These are phyloP conservation scores for Nakaseomyces delphensis DNA, from an alignment of 1,139 yeast genomes.

Conservation along the genomic window DNA sequence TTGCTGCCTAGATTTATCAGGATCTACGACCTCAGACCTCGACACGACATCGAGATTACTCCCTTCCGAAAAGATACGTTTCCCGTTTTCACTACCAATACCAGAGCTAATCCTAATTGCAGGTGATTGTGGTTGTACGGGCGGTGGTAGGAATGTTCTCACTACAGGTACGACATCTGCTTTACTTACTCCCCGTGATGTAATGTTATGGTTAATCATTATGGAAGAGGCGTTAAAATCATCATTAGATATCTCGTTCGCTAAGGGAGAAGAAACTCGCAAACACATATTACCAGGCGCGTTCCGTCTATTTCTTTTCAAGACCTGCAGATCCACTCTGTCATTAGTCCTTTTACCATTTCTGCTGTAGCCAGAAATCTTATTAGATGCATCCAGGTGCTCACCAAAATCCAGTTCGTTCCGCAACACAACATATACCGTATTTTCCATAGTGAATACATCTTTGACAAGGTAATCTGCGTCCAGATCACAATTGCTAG, in stretches of 20 bases:
- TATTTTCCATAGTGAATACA: constrained; percentile 47
- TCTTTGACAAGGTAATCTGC: constrained; percentile 61
- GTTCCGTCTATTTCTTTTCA: no score
- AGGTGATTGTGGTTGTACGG: constrained; percentile 32
- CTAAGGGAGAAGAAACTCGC: constrained; percentile 3
- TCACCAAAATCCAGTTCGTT: constrained; percentile 32
- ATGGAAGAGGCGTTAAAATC: not conserved
- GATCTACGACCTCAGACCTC: constrained; percentile 32
- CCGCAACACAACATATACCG: constrained; percentile 45
- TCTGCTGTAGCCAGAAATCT: constrained; percentile 3
- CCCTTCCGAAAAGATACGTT: constrained; percentile 18
- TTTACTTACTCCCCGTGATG: not conserved
- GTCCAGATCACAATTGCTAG: constrained; percentile 61
- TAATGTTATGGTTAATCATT: constrained; percentile 2
- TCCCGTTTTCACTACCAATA: constrained; percentile 20
- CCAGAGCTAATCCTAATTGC: constrained; percentile 33
- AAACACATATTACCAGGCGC: no score
- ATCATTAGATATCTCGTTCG: constrained; percentile 4
- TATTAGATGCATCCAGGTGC: not conserved
- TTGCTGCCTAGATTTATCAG: constrained; percentile 31
- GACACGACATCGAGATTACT: constrained; percentile 29
- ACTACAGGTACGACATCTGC: constrained; percentile 16
- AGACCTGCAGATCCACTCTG: not conserved
- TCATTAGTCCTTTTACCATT: not conserved
- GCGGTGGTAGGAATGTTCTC: constrained; percentile 31